phyloP scores from a whole-genome alignment of 441 rosid genomes.

The Adansonia madagascariensis region DNA sequence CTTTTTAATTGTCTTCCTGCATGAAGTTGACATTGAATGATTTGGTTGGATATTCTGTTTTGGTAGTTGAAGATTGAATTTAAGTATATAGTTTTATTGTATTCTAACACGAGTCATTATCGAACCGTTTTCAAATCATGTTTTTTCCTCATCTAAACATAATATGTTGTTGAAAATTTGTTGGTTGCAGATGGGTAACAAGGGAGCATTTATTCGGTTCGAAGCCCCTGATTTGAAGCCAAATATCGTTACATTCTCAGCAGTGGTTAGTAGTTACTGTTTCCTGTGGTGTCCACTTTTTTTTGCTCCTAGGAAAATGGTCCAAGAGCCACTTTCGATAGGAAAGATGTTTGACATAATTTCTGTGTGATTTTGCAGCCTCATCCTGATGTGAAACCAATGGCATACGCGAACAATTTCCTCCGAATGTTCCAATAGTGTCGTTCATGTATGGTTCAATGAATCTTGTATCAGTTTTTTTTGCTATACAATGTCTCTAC shows the following conservation, averaged over 20 bases:
- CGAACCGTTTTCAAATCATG: neutral
- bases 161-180: neutral
- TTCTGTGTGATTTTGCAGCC: slow-evolving; percentile 55
- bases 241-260: slow-evolving; percentile 83
- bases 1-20: neutral
- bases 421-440: slow-evolving; percentile 73
- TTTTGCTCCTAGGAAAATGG: neutral
- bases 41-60: neutral
- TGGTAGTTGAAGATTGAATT: neutral
- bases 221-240: slow-evolving; percentile 94
- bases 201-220: slow-evolving; percentile 93
- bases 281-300: neutral
- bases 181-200: slow-evolving; percentile 87
- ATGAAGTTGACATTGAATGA: neutral
- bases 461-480: slow-evolving; percentile 15
- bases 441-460: neutral
- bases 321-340: neutral
- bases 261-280: slow-evolving; percentile 73
- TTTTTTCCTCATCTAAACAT: slow-evolving; percentile 2
- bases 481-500: slow-evolving; percentile 19
- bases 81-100: neutral
- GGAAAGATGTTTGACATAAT: slow-evolving; percentile 1
- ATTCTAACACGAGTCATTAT: neutral
- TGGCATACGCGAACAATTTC: slow-evolving; percentile 97
- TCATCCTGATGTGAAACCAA: slow-evolving; percentile 96